A percentile compares a stretch with the other conserved stretches of the same genome.
Conservation (phyloP, 805 yeast genomes). For the Ogataea ramenticola region DNA sequence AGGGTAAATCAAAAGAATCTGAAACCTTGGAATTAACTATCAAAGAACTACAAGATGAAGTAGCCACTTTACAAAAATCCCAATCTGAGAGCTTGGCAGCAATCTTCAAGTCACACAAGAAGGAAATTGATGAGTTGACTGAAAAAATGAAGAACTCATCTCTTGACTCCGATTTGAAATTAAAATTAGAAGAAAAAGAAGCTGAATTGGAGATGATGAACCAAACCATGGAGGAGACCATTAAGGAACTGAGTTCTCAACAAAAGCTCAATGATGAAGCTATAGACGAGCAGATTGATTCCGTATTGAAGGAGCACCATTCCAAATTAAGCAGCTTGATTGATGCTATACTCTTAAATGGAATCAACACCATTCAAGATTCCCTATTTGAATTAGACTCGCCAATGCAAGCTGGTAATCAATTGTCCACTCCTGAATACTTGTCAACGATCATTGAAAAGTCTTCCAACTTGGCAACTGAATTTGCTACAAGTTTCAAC, state of each 20-base stretch:
- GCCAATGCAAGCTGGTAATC: slow-evolving; percentile 78
- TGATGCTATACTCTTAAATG: slow-evolving; percentile 66
- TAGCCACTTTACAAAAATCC: slow-evolving; percentile 51
- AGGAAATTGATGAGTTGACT: slow-evolving; percentile 50
- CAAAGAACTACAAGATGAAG: slow-evolving; percentile 50
- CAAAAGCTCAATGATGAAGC: slow-evolving; percentile 43
- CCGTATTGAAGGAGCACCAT: slow-evolving; percentile 39
- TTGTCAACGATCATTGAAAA: slow-evolving; percentile 63
- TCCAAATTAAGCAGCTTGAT: slow-evolving; percentile 44
- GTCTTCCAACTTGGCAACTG: slow-evolving; percentile 64
- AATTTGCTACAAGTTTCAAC: slow-evolving; percentile 72
- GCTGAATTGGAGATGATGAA: slow-evolving; percentile 73
- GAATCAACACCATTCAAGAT: slow-evolving; percentile 68
- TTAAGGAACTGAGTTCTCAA: slow-evolving; percentile 46
- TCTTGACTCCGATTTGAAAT: slow-evolving; percentile 28
- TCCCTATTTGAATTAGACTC: slow-evolving; percentile 62
- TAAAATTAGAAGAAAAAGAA: slow-evolving; percentile 55
- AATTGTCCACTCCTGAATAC: slow-evolving; percentile 65
- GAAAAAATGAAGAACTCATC: slow-evolving; percentile 22
- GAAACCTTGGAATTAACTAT: slow-evolving; percentile 60
- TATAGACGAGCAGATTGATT: slow-evolving; percentile 52
- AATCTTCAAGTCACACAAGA: slow-evolving; percentile 54
- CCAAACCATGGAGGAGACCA: slow-evolving; percentile 71
- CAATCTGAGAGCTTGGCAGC: slow-evolving; percentile 58
- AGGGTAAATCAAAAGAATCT: slow-evolving; percentile 55